Evolutionary conservation across 78 protist genomes (phyloP).

Genomic region (Trichosphaerium sp.): DNA sequence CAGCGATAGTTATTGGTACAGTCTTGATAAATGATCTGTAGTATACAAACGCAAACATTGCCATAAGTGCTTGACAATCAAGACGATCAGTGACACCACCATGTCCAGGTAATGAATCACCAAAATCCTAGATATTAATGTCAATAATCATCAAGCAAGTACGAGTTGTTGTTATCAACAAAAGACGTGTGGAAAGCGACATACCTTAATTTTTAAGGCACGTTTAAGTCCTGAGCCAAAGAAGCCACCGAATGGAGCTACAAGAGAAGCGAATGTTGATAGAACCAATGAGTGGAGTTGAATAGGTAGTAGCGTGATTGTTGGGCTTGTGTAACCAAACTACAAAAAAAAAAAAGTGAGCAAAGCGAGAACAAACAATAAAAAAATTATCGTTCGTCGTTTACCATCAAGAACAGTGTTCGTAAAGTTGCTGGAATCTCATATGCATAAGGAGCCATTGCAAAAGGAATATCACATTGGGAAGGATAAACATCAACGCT

Average conservation of each 20-base stretch:
- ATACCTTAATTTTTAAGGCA: slow-evolving; percentile 77
- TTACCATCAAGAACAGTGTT: neutral
- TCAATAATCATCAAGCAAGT: neutral
- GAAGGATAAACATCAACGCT: too few relatives aligned
- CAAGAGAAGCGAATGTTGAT: slow-evolving; percentile 73
- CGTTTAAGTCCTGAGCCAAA: slow-evolving; percentile 89
- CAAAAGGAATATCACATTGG: too few relatives aligned
- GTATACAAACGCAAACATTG: slow-evolving; percentile 59
- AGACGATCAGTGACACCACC: slow-evolving; percentile 92
- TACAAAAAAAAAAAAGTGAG: neutral
- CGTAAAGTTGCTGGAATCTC: neutral
- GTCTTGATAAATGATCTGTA: slow-evolving; percentile 41
- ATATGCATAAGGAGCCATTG: neutral
- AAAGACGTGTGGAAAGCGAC: neutral
- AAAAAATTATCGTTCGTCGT: neutral
- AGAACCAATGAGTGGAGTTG: slow-evolving; percentile 65
- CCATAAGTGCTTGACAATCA: slow-evolving; percentile 87
- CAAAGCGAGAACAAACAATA: neutral
- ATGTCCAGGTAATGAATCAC: slow-evolving; percentile 86
- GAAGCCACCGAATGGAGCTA: slow-evolving; percentile 97
- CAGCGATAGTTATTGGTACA: too few relatives aligned
- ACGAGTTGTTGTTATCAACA: neutral
- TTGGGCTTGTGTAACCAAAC: slow-evolving; percentile 4
- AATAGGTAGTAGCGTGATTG: slow-evolving; percentile 30
- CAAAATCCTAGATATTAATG: slow-evolving; percentile 62